phyloP scores from a whole-genome alignment of 768 basidiomycete genomes.

The Clathrus columnatus region DNA sequence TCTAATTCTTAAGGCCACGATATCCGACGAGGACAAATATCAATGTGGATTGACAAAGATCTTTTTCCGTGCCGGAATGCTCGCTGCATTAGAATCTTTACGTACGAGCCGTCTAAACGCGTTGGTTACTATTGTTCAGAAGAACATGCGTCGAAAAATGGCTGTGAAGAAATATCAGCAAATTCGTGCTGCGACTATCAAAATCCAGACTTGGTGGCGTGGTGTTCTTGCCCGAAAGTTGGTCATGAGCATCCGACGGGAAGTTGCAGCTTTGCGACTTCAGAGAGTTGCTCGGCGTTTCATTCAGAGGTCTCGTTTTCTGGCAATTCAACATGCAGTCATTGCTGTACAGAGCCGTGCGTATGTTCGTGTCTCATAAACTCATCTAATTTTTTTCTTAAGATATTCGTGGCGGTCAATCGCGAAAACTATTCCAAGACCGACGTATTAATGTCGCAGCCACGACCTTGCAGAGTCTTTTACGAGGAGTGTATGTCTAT shows the following conservation, averaged over 20 bases:
- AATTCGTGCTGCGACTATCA: conserved; percentile 66
- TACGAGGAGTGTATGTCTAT: conserved; percentile 76
- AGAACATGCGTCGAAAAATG: conserved; percentile 87
- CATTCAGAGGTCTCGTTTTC: conserved; percentile 63
- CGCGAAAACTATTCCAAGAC: conserved; percentile 51
- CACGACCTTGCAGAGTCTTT: conserved; percentile 65
- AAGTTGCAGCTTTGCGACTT: conserved; percentile 66
- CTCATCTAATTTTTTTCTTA: not conserved
- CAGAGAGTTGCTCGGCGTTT: conserved; percentile 68
- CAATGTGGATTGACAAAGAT: conserved; percentile 97
- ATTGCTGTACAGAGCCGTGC: conserved; percentile 77
- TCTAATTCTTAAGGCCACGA: conserved; percentile 74
- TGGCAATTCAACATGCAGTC: conserved; percentile 51
- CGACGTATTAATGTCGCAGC: conserved; percentile 54
- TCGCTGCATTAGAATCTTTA: conserved; percentile 87
- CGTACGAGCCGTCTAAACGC: conserved; percentile 82
- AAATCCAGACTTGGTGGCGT: conserved; percentile 92
- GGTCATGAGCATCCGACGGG: conserved; percentile 60
- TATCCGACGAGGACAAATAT: conserved; percentile 92
- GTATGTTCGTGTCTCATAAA: conserved; percentile 25
- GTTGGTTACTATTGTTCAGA: conserved; percentile 93
- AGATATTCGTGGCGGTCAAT: conserved; percentile 72
- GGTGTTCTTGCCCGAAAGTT: conserved; percentile 69
- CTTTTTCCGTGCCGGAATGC: conserved; percentile 98
- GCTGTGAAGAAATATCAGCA: conserved; percentile 72